A percentile compares a stretch with the other conserved stretches of the same genome.
Conservation (phyloP, 1,284 basidiomycete genomes). For the Serendipita sp. region DNA sequence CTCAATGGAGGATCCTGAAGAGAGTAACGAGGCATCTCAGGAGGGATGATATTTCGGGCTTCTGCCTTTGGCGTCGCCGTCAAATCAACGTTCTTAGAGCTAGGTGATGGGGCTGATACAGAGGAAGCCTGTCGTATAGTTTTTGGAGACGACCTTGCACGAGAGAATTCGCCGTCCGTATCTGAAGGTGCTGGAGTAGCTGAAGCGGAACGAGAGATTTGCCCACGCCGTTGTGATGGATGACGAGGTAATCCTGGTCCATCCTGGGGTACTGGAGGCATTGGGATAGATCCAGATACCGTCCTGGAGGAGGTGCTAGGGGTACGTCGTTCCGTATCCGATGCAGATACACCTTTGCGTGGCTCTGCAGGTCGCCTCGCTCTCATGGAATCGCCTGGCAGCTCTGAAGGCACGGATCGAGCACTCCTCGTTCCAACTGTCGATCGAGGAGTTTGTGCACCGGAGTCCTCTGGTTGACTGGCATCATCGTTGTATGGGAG, state of each 20-base stretch:
- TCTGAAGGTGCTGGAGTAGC: slow-evolving; percentile 7
- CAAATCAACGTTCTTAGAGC: neutral
- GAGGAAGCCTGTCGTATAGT: slow-evolving; percentile 17
- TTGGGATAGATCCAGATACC: neutral
- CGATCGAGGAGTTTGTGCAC: neutral
- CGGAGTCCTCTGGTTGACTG: slow-evolving; percentile 2
- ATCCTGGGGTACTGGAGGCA: neutral
- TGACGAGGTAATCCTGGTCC: slow-evolving; percentile 10
- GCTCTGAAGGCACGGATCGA: neutral
- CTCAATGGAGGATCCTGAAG: slow-evolving; percentile 50
- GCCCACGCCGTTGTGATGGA: slow-evolving; percentile 9
- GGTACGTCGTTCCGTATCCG: slow-evolving; percentile 7
- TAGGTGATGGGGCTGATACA: slow-evolving; percentile 22
- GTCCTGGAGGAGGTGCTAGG: neutral
- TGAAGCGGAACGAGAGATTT: slow-evolving; percentile 8
- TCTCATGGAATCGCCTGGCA: neutral
- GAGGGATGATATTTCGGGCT: slow-evolving; percentile 29
- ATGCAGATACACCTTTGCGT: slow-evolving; percentile 7
- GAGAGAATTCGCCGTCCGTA: slow-evolving; percentile 9
- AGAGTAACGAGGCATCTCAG: slow-evolving; percentile 59
- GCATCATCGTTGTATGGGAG: slow-evolving; percentile 4
- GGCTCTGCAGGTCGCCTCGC: neutral
- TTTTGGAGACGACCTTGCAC: slow-evolving; percentile 15
- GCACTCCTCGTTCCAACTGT: neutral
- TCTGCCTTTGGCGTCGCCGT: neutral